Base-by-base conservation (phyloP, 768 basidiomycete genomes). In the Krasilnikovozyma curviuscula region DNA sequence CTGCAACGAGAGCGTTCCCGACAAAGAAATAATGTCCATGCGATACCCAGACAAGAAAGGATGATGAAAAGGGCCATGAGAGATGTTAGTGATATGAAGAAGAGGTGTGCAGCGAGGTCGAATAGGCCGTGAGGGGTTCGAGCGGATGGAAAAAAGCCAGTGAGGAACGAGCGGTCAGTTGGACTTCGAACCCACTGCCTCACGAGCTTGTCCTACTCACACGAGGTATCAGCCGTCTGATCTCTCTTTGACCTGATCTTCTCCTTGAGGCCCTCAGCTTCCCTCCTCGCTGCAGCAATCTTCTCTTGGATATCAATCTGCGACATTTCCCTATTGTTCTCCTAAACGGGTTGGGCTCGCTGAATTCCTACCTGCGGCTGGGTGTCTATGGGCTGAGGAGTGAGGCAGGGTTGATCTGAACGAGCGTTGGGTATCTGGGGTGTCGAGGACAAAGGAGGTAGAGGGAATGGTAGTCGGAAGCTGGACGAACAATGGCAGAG, bases 181-280 rank as follows among this genome's bases (percentile, higher is more conserved):
- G 25, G 28, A 39, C n/a, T n/a, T n/a, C n/a, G n/a, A n/a, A n/a
- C n/a, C n/a, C n/a, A n/a, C n/a, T n/a, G n/a, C 10, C 37, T 10
- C 23, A 44, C 24, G 46, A 38, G 14, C 14, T 5, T 9, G 29
- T 21, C 8, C 18, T 27, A 78, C 88, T 68, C 63, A 98, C 91
- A 69, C 62, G 83, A 91, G 16, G 91, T 93, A 68, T 98, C 91
- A n/a, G 84, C 88, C 41, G 88, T 84, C 51, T 88, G 84, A 66
- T 97, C 93, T 63, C 79, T 81, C 67, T 84, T 91, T 41, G 84
- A 80, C 61, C 89, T 73, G 64, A 98, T 98, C 77, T 89, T 91
- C 74, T 98, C 93, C 70, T 93, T 98, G 69, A 98, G 66, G 62
- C 76, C 81, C 68, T 97, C 91, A 38, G 88, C 88, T 68, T 97